Evolutionary conservation across 176 grass and related monocot species (phyloP).

Genomic region (Ampelocalamus luodianensis): DNA sequence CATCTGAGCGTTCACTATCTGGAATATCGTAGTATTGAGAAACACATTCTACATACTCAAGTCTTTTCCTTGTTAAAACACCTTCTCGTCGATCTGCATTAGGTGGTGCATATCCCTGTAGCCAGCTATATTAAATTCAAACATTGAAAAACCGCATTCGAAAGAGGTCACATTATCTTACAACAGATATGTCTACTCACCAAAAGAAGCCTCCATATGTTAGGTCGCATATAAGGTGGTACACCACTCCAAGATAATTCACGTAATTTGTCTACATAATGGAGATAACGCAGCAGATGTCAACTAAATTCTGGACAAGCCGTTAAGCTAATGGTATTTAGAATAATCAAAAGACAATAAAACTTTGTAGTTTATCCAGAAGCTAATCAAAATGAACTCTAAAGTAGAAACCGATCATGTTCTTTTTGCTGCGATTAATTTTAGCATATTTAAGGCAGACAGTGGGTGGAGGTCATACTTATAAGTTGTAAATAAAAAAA

Average conservation of each 20-base stretch:
- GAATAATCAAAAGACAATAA: background rate
- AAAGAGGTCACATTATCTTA: slow-evolving; percentile 3
- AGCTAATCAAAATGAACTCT: background rate
- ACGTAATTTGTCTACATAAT: slow-evolving; percentile 80
- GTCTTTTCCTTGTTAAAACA: slow-evolving; percentile 91
- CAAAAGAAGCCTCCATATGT: slow-evolving; percentile 97
- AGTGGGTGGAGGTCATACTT: background rate
- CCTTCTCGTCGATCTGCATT: slow-evolving; percentile 89
- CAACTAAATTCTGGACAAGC: slow-evolving; percentile 11
- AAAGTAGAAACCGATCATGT: background rate
- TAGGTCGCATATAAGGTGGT: slow-evolving; percentile 97
- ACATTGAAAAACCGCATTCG: slow-evolving; percentile 33
- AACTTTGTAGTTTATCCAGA: background rate
- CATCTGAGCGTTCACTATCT: slow-evolving; percentile 85
- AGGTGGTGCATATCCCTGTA: slow-evolving; percentile 97
- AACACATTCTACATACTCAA: slow-evolving; percentile 97
- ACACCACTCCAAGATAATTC: slow-evolving; percentile 98
- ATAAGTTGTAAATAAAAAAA: background rate
- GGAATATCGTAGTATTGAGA: slow-evolving; percentile 95
- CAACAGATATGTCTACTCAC: slow-evolving; percentile 41
- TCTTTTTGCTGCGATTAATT: background rate
- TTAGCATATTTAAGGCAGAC: background rate
- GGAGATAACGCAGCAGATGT: slow-evolving; percentile 24
- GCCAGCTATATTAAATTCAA: slow-evolving; percentile 86
- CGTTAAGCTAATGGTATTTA: background rate